Base-by-base conservation (phyloP, 2,329 filamentous ascomycete genomes). In the Annulohypoxylon truncatum region DNA sequence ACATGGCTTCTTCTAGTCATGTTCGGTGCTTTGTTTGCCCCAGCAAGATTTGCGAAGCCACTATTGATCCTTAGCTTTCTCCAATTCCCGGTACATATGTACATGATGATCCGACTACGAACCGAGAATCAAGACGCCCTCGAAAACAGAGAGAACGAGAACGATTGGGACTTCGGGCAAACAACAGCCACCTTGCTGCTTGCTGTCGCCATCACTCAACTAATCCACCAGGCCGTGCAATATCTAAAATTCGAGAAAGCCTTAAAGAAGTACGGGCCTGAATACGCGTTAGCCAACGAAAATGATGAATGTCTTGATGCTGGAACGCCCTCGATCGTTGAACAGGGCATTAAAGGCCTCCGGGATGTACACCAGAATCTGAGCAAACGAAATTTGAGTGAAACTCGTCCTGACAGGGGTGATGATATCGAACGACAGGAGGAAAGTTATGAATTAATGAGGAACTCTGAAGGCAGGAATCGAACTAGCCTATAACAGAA, bases 101-200 rank as follows among this genome's bases (percentile, higher is more conserved):
- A 71, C 44, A 70, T 71, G 67, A 68, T 71, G 67, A 59, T 71
- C 22, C 53, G 18, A 28, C 9, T 71, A 15, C 69, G 69, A 40
- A 42, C 29, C 10, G 68, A 61, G n/a, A 71, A 71, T 55, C 66
- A 70, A 28, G 48, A 20, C 5, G 46, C 33, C 9, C 64, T 72
- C 20, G 69, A 68, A 38, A 61, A 56, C n/a, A 29, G 42, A 1
- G 61, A 67, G 31, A 50, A 29, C 33, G 70, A 72, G 44, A 67
- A 70, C 47, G 26, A 33, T 2, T 70, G 70, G 68, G 70, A 72
- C 42, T 70, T 72, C 44, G 69, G 69, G 4, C 69, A 71, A 58
- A 71, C 69, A n/a, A 71, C 69, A 24, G 69, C 67, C 5, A 61
- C 33, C n/a, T 38, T 71, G n/a, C 48, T 71, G n/a, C 66, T 71